phyloP scores from a whole-genome alignment of 495 filamentous ascomycete genomes.

The Collariella sp. region DNA sequence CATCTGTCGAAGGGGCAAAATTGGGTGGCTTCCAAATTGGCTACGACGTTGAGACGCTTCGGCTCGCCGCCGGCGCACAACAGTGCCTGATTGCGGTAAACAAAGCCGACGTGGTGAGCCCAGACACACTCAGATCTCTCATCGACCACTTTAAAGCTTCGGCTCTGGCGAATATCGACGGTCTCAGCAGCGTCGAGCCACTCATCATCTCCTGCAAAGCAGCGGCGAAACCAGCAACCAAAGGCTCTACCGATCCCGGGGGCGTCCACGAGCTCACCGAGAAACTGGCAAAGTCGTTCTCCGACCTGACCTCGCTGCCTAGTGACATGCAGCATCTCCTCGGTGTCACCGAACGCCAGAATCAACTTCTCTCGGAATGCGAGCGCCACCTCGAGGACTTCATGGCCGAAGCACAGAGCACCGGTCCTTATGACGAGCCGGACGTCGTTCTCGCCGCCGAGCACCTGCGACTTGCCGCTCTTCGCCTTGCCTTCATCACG shows the following conservation, averaged over 20 bases:
- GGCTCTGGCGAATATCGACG: conserved; percentile 25
- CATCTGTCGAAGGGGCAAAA: conserved; percentile 51
- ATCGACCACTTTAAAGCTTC: conserved; percentile 26
- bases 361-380: conserved; percentile 68
- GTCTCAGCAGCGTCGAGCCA: conserved; percentile 17
- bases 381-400: conserved; percentile 61
- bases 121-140: conserved; percentile 19
- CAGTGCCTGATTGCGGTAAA: conserved; percentile 68
- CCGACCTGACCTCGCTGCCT: conserved; percentile 57
- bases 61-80: conserved; percentile 44
- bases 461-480: conserved; percentile 72
- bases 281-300: conserved; percentile 58
- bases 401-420: conserved; percentile 37
- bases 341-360: conserved; percentile 83
- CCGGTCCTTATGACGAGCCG: conserved; percentile 16
- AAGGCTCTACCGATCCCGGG: conserved; percentile 47
- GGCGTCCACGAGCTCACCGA: conserved; percentile 60
- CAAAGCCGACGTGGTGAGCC: conserved; percentile 60
- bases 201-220: conserved; percentile 61
- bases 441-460: conserved; percentile 94
- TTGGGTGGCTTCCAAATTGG: conserved; percentile 30
- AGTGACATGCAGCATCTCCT: conserved; percentile 67
- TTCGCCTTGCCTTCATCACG: conserved; percentile 73
- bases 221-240: conserved; percentile 15
- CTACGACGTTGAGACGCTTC: conserved; percentile 42